Percentiles rank a stretch among this genome's conserved stretches.
Evolutionary conservation across 371 early-diverging fungal genomes (phyloP).

Genomic region (Apophysomyces sp.): DNA sequence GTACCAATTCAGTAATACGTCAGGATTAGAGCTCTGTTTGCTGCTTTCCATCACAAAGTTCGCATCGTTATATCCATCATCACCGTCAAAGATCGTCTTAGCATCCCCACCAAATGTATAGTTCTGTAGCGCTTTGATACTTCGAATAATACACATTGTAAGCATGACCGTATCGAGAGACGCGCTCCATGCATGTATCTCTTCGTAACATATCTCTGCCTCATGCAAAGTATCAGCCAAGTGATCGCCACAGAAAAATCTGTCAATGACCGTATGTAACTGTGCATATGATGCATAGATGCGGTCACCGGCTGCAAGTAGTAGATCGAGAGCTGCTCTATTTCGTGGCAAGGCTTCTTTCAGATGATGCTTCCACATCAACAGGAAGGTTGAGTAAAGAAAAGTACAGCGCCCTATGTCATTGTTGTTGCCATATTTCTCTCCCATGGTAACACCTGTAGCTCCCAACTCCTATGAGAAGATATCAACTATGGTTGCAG

Average conservation of each 20-base stretch:
- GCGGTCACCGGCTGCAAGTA: constrained; percentile 38
- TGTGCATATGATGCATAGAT: constrained; percentile 39
- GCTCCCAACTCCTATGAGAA: constrained; percentile 26
- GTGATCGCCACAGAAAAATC: constrained; percentile 24
- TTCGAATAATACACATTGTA: constrained; percentile 38
- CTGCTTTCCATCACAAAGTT: constrained; percentile 39
- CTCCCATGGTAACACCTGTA: constrained; percentile 25
- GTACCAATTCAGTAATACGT: constrained; percentile 39
- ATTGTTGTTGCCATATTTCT: constrained; percentile 24
- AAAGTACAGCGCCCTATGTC: constrained; percentile 38
- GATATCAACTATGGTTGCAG: no score
- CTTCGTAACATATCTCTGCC: constrained; percentile 36
- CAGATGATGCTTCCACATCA: constrained; percentile 35
- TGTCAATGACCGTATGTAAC: constrained; percentile 23
- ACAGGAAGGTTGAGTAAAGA: constrained; percentile 29
- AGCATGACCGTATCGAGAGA: constrained; percentile 38
- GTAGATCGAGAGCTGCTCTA: constrained; percentile 10
- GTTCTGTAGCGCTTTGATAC: constrained; percentile 37
- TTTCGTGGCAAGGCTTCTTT: constrained; percentile 19
- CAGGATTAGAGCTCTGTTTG: constrained; percentile 30
- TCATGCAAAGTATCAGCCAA: constrained; percentile 21
- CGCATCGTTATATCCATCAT: constrained; percentile 43
- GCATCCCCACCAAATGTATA: constrained; percentile 26
- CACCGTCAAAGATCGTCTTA: constrained; percentile 34
- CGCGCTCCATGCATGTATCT: constrained; percentile 38